Conservation (phyloP, 257 asterid species). For the Catharanthus roseus region DNA sequence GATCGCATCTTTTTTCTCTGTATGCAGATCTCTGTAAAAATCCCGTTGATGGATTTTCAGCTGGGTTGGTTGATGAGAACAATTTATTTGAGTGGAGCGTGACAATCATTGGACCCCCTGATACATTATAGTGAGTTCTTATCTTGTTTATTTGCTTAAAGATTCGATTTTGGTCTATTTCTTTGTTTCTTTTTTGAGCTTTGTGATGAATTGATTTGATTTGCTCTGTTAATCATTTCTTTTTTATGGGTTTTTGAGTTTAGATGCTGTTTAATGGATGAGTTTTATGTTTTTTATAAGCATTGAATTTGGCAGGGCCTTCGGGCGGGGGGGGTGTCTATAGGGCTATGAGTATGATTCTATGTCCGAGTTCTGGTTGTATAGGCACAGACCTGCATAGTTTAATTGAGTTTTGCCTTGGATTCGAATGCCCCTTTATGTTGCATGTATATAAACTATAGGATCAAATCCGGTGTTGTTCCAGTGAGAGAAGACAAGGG, state of each 20-base stretch:
- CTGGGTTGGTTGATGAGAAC: constrained; percentile 80
- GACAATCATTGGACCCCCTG: constrained; percentile 95
- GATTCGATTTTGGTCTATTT: constrained; percentile 5
- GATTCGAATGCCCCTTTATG: background rate
- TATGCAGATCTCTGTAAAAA: constrained; percentile 75
- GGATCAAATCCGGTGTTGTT: background rate
- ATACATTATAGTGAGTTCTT: constrained; percentile 73
- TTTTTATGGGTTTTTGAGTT: constrained; percentile 9
- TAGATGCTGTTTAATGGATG: constrained; percentile 7
- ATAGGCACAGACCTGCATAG: background rate
- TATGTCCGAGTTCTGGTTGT: background rate
- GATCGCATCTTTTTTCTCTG: constrained; percentile 36
- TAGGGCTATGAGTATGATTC: background rate
- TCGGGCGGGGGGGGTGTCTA: background rate
- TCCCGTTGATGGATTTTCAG: constrained; percentile 97
- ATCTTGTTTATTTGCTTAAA: background rate
- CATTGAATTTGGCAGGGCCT: background rate
- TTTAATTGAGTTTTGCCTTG: background rate
- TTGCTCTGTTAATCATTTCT: background rate
- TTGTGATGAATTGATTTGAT: background rate
- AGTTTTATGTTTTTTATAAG: background rate
- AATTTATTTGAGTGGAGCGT: constrained; percentile 97
- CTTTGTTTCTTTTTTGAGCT: background rate
- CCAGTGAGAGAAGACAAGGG: background rate
- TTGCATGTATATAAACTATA: background rate